A percentile compares a stretch with the other conserved stretches of the same genome.
These are phyloP conservation scores for Cavenderia fasciculata DNA, from an alignment of 78 protist species.

Conservation along the genomic window DNA sequence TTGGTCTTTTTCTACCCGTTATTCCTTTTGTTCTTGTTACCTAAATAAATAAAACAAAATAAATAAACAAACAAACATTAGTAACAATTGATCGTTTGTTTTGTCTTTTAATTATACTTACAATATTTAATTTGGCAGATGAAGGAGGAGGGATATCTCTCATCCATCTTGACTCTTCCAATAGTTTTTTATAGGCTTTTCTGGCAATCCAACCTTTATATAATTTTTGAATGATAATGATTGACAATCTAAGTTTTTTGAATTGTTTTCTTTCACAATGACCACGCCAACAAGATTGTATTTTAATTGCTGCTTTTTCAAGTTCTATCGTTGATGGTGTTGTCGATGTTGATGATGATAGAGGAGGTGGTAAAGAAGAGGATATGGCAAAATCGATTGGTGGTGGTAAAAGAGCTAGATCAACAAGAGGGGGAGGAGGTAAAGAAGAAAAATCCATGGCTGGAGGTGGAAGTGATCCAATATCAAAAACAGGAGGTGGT, in stretches of 20 bases:
- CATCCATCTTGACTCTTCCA: constrained; percentile 54
- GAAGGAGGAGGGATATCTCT: constrained; percentile 55
- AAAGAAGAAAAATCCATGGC: no score
- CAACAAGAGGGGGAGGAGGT: no score
- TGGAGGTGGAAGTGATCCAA: no score
- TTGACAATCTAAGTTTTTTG: neutral
- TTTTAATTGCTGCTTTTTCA: neutral
- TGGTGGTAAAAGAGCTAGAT: no score
- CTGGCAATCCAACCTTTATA: constrained; percentile 52
- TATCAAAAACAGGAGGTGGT: no score
- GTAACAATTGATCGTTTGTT: neutral
- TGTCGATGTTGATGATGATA: no score
- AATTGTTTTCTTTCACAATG: neutral
- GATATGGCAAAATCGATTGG: no score
- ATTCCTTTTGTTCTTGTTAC: constrained; percentile 52
- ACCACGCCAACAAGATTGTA: neutral
- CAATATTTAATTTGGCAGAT: constrained; percentile 19
- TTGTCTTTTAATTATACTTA: constrained; percentile 1
- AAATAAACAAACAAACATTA: no score
- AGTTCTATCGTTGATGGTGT: no score
- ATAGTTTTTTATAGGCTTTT: constrained; percentile 20
- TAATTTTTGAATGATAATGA: constrained; percentile 23
- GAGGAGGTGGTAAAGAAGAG: no score
- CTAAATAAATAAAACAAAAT: no score
- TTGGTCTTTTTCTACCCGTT: constrained; percentile 57